Percentiles rank a stretch among this genome's conserved stretches.
phyloP scores from a whole-genome alignment of 495 filamentous ascomycete genomes.

The Cudoniella acicularis region DNA sequence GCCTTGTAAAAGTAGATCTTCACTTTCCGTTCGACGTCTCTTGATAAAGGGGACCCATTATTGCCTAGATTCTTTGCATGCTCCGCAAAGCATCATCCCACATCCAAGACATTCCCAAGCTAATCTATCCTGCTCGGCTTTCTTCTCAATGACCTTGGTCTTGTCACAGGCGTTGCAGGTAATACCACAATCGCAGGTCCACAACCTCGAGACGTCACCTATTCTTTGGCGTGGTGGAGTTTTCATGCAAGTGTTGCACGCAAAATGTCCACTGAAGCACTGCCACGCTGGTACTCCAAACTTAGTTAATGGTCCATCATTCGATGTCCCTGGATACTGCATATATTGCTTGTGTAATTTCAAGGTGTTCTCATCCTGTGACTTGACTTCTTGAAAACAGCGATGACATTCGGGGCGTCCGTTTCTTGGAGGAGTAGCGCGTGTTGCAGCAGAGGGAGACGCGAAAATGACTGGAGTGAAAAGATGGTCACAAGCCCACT shows the following conservation, averaged over 20 bases:
- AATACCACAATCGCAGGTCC: constrained; percentile 7
- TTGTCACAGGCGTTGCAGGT: neutral
- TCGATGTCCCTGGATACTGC: neutral
- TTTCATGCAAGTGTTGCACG: constrained; percentile 5
- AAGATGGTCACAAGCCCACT: too few relatives aligned
- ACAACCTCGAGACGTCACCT: neutral
- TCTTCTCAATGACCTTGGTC: neutral
- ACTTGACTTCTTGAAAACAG: constrained; percentile 21
- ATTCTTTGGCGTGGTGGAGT: neutral
- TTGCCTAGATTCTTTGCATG: constrained; percentile 14
- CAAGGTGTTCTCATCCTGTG: too few relatives aligned
- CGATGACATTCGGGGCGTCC: constrained; percentile 17
- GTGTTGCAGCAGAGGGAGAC: too few relatives aligned
- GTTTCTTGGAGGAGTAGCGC: too few relatives aligned
- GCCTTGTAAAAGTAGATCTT: too few relatives aligned
- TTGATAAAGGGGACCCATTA: too few relatives aligned
- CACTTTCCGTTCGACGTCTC: too few relatives aligned
- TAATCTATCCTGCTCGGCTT: neutral
- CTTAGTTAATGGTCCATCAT: neutral
- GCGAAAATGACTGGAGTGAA: too few relatives aligned
- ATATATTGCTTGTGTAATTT: neutral
- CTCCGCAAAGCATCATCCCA: constrained; percentile 2
- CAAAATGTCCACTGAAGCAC: constrained; percentile 3
- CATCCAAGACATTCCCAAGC: constrained; percentile 18
- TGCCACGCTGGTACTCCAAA: constrained; percentile 5